Conservation (phyloP, 208 protist species). For the Polymyxa betae region DNA sequence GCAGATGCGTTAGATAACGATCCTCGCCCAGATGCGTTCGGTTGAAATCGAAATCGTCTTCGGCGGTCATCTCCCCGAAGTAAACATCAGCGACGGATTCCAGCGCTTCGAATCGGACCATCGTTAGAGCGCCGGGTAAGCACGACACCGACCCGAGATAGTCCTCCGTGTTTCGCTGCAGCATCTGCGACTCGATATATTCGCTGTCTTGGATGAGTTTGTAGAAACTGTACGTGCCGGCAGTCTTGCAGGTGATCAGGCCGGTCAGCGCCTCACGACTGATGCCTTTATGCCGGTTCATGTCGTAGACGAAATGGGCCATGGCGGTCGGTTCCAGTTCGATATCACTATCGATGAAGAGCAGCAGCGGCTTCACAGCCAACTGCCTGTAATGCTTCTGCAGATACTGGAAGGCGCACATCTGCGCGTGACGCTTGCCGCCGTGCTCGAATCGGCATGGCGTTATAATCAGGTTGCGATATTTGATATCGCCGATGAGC, state of each 20-base stretch:
- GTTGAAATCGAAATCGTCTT: constrained; percentile 53
- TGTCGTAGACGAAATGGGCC: constrained; percentile 50
- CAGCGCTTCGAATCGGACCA: constrained; percentile 37
- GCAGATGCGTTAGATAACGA: constrained; percentile 43
- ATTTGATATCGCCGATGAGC: constrained; percentile 50
- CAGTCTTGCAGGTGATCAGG: constrained; percentile 47
- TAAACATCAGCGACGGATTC: not conserved
- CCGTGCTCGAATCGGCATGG: constrained; percentile 52
- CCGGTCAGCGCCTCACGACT: constrained; percentile 35
- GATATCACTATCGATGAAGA: constrained; percentile 46
- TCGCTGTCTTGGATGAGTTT: constrained; percentile 46
- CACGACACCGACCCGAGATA: constrained; percentile 44
- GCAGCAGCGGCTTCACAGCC: constrained; percentile 14
- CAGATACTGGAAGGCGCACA: constrained; percentile 50
- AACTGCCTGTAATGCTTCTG: constrained; percentile 4
- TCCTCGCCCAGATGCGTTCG: constrained; percentile 40
- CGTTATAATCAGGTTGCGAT: constrained; percentile 49
- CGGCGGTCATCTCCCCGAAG: constrained; percentile 28
- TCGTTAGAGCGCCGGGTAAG: constrained; percentile 35
- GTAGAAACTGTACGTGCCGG: constrained; percentile 53
- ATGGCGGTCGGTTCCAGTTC: constrained; percentile 28
- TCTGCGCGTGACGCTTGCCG: constrained; percentile 49
- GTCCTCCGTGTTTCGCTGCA: constrained; percentile 50
- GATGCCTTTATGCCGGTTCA: constrained; percentile 24
- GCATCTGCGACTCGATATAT: constrained; percentile 53